phyloP scores from a whole-genome alignment of 805 yeast species.

The Debaryomyces prosopidis region DNA sequence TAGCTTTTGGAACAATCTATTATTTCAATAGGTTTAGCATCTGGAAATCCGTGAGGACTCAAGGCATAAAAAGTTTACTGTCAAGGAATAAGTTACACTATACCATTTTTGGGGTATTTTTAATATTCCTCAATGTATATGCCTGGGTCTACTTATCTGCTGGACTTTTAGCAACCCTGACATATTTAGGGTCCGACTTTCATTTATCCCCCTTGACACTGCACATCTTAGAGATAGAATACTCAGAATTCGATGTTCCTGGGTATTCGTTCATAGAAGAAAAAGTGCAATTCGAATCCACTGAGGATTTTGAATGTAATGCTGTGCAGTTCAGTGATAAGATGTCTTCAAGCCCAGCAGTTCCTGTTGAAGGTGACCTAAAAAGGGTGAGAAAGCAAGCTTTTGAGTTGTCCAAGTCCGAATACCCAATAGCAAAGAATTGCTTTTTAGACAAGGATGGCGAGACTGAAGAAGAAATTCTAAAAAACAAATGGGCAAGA shows the following conservation, averaged over 20 bases:
- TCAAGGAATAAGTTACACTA: background rate
- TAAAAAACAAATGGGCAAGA: constrained; percentile 12
- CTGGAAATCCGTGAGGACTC: background rate
- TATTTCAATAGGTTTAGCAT: background rate
- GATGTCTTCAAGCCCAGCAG: background rate
- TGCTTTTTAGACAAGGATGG: constrained; percentile 11
- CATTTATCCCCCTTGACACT: constrained; percentile 1
- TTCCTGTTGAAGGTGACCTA: constrained; percentile 4
- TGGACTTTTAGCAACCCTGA: background rate
- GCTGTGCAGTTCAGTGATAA: background rate
- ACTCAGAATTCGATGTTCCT: background rate
- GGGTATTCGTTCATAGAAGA: constrained; percentile 6
- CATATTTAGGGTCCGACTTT: background rate
- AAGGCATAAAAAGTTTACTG: background rate
- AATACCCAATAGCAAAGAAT: constrained; percentile 7
- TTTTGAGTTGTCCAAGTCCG: constrained; percentile 3
- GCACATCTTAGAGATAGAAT: background rate
- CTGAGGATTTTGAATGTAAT: constrained; percentile 1
- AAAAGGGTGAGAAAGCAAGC: constrained; percentile 11
- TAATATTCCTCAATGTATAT: background rate
- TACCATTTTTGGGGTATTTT: background rate
- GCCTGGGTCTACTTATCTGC: background rate
- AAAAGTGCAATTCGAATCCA: background rate
- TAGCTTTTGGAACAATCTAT: background rate
- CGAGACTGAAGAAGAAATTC: constrained; percentile 11